Evolutionary conservation across 805 yeast genomes (phyloP).

Genomic region (Kuraishia ogatae): DNA sequence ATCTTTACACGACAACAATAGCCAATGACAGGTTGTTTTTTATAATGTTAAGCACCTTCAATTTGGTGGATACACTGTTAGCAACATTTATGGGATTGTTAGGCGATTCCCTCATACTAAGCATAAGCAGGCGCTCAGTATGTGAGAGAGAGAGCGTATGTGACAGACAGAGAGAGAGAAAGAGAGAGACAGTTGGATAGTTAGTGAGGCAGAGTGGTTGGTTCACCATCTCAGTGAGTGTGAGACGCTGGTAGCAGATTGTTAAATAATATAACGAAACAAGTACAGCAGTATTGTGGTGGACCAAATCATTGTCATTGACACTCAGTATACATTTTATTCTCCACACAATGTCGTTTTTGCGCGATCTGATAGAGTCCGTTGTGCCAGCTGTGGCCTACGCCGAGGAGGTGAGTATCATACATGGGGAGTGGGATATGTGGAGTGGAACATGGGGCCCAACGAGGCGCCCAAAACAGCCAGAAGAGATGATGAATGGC

Average conservation of each 20-base stretch:
- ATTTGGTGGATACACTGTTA: neutral
- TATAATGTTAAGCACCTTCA: neutral
- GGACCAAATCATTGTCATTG: neutral
- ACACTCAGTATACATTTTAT: neutral
- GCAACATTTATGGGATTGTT: neutral
- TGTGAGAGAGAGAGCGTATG: neutral
- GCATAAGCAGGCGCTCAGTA: neutral
- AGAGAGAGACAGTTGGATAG: neutral
- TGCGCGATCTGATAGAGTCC: slow-evolving; percentile 72
- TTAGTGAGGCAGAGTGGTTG: too few species aligned
- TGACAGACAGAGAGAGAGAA: neutral
- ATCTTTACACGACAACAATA: neutral
- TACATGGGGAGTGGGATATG: neutral
- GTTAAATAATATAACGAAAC: too few species aligned
- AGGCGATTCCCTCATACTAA: neutral
- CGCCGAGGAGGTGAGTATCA: slow-evolving; percentile 55
- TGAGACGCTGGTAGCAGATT: too few species aligned
- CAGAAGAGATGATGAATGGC: too few species aligned
- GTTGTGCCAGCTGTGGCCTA: slow-evolving; percentile 71
- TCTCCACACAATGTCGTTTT: slow-evolving; percentile 26
- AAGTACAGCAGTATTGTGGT: too few species aligned
- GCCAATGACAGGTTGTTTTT: slow-evolving; percentile 1
- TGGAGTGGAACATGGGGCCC: too few species aligned
- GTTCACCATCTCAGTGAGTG: too few species aligned
- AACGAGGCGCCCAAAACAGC: too few species aligned